phyloP scores from a whole-genome alignment of 305 asterid genomes.

The Rubia peregrina region DNA sequence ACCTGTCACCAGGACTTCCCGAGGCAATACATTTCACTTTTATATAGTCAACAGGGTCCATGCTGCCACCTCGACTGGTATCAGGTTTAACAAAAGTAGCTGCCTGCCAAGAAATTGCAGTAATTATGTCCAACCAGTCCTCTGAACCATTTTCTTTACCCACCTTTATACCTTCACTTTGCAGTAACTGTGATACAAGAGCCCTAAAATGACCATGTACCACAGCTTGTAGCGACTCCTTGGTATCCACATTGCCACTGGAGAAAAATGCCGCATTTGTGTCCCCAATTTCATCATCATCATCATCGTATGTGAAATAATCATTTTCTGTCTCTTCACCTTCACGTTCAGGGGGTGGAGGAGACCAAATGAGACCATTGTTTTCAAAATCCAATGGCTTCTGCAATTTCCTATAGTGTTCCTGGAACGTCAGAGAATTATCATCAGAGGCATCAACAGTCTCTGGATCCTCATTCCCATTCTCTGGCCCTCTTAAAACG shows the following conservation, averaged over 20 bases:
- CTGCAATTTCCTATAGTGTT: constrained; percentile 33
- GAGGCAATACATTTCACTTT: constrained; percentile 93
- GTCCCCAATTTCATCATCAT: constrained; percentile 73
- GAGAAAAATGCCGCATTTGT: constrained; percentile 36
- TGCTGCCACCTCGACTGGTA: constrained; percentile 91
- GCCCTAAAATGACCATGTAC: constrained; percentile 84
- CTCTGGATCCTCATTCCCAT: constrained; percentile 39
- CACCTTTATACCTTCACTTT: constrained; percentile 45
- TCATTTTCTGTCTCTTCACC: constrained; percentile 47
- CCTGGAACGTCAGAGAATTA: constrained; percentile 29
- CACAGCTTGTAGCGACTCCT: constrained; percentile 48
- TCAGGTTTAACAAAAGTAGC: constrained; percentile 86
- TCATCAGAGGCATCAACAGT: constrained; percentile 31
- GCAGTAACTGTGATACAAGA: constrained; percentile 86
- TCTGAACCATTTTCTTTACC: constrained; percentile 39
- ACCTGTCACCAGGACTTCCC: constrained; percentile 80
- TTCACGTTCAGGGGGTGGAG: constrained; percentile 69
- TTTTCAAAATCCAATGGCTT: constrained; percentile 62
- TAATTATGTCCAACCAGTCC: constrained; percentile 73
- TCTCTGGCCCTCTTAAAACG: constrained; percentile 51
- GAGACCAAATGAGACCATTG: constrained; percentile 72
- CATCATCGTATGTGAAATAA: constrained; percentile 53
- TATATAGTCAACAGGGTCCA: constrained; percentile 92
- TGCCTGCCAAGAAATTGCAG: constrained; percentile 75
- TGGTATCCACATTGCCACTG: constrained; percentile 29